Percentiles rank a stretch among this genome's conserved stretches.
phyloP scores from a whole-genome alignment of 495 filamentous ascomycete species.

The Emericellopsis terricola region DNA sequence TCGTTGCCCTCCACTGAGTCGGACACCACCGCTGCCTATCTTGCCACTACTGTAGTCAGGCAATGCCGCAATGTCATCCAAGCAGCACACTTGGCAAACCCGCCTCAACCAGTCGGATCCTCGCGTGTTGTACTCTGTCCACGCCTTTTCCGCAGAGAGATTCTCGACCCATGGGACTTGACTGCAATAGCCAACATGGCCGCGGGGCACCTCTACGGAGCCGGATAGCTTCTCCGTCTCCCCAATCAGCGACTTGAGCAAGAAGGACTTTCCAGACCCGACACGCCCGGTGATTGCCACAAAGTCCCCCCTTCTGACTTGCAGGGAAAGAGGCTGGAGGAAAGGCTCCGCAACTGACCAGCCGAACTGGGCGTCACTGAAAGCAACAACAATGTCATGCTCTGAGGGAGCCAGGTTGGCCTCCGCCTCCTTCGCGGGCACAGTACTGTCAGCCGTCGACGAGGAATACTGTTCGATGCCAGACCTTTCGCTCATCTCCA shows the following conservation, averaged over 20 bases:
- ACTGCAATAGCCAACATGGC: background rate
- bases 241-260: background rate
- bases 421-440: background rate
- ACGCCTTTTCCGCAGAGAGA: background rate
- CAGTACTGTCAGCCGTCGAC: background rate
- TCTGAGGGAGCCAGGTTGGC: background rate
- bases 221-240: background rate
- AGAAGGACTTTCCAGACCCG: background rate
- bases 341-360: too few relatives aligned
- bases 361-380: background rate
- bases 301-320: too few relatives aligned
- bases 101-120: background rate
- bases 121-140: background rate
- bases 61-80: too few relatives aligned
- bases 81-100: background rate
- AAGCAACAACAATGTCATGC: background rate
- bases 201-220: background rate
- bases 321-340: too few relatives aligned
- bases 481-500: background rate
- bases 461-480: background rate
- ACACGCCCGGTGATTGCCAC: background rate
- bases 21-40: constrained; percentile 39
- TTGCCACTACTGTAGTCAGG: too few relatives aligned
- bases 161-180: background rate
- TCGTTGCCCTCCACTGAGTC: constrained; percentile 39